Conservation (phyloP, 2,329 filamentous ascomycete species). For the Elsinoe arachidis region DNA sequence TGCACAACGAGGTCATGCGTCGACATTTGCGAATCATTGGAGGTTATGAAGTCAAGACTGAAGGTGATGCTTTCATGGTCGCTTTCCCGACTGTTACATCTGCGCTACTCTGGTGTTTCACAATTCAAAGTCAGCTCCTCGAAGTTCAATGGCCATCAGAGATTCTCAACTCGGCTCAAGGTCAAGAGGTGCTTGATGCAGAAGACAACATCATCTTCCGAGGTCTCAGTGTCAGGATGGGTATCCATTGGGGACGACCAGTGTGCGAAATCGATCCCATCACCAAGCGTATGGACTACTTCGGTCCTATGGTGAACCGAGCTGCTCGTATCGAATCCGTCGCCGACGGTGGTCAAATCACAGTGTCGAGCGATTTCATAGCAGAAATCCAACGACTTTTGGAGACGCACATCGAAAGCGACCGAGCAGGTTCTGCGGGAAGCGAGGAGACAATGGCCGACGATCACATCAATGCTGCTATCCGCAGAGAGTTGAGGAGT, state of each 20-base stretch:
- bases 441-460: conserved; percentile 69
- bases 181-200: conserved; percentile 71
- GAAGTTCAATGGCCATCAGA: conserved; percentile 91
- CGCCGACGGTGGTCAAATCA: conserved; percentile 93
- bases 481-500: conserved; percentile 78
- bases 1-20: conserved; percentile 96
- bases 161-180: conserved; percentile 76
- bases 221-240: conserved; percentile 92
- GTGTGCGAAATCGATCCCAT: conserved; percentile 95
- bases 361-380: conserved; percentile 94
- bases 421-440: conserved; percentile 58
- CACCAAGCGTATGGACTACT: conserved; percentile 98
- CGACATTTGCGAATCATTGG: conserved; percentile 86
- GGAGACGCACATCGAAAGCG: conserved; percentile 80
- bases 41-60: conserved; percentile 97
- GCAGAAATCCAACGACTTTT: conserved; percentile 87
- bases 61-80: conserved; percentile 99
- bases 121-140: conserved; percentile 78
- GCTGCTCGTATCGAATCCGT: conserved; percentile 88
- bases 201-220: conserved; percentile 87
- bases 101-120: conserved; percentile 91
- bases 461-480: conserved; percentile 63
- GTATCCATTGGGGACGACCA: conserved; percentile 88
- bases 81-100: conserved; percentile 95
- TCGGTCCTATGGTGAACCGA: conserved; percentile 98